Conservation (phyloP, 208 protist genomes). For the Trypanosoma rangeli region DNA sequence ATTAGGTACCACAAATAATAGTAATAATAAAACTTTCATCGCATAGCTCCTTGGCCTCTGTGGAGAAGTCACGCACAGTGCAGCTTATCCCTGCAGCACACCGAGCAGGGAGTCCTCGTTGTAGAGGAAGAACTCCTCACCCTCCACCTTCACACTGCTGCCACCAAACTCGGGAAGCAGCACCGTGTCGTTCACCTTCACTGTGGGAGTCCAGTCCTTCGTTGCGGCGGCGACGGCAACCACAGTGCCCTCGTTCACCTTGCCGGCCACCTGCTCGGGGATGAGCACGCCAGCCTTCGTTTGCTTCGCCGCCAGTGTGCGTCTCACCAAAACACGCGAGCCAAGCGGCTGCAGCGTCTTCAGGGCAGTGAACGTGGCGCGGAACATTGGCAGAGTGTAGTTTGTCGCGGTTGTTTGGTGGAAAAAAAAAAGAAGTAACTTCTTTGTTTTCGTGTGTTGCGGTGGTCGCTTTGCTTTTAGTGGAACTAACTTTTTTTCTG, state of each 20-base stretch:
- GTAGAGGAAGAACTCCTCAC: slow-evolving; percentile 92
- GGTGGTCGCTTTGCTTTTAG: not conserved
- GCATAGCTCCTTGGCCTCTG: not conserved
- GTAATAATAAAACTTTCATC: slow-evolving; percentile 14
- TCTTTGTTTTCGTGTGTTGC: not conserved
- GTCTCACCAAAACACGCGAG: slow-evolving; percentile 89
- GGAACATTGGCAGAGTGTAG: slow-evolving; percentile 55
- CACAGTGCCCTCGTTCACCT: slow-evolving; percentile 93
- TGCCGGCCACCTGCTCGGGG: slow-evolving; percentile 89
- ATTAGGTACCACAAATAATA: slow-evolving; percentile 9
- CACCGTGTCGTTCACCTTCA: slow-evolving; percentile 90
- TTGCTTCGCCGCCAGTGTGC: slow-evolving; percentile 87
- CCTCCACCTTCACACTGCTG: slow-evolving; percentile 88
- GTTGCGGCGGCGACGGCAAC: slow-evolving; percentile 84
- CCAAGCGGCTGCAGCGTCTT: slow-evolving; percentile 91
- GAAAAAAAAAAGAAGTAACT: not conserved
- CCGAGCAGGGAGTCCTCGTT: slow-evolving; percentile 87
- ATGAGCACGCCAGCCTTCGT: slow-evolving; percentile 94
- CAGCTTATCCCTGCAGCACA: slow-evolving; percentile 52
- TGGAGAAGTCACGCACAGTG: slow-evolving; percentile 3
- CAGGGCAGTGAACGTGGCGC: slow-evolving; percentile 61
- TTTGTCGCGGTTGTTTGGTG: not conserved
- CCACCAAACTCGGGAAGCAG: slow-evolving; percentile 92
- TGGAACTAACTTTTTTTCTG: not conserved
- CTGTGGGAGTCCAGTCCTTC: slow-evolving; percentile 91